Evolutionary conservation across 2,329 filamentous ascomycete species (phyloP).

Genomic region (Alternaria novae-zelandiae): DNA sequence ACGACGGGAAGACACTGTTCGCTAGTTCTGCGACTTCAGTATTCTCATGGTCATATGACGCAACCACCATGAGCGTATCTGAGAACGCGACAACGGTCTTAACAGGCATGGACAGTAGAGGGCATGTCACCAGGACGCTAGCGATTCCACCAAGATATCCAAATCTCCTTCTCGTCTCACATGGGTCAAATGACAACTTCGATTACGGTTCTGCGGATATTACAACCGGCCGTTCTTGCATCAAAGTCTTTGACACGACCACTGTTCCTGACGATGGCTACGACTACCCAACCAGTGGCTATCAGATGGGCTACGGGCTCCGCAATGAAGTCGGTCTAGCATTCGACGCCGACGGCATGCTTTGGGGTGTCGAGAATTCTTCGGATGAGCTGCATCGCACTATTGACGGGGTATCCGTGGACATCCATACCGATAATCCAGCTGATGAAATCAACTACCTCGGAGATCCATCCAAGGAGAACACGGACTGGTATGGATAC

Average conservation of each 20-base stretch:
- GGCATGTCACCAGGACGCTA: slow-evolving; percentile 37
- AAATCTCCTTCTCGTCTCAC: slow-evolving; percentile 65
- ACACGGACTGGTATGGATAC: slow-evolving; percentile 69
- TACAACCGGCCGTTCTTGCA: slow-evolving; percentile 64
- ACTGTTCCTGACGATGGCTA: slow-evolving; percentile 32
- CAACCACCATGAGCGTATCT: slow-evolving; percentile 40
- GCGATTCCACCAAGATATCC: slow-evolving; percentile 41
- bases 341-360: slow-evolving; percentile 34
- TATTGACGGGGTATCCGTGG: slow-evolving; percentile 55
- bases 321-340: slow-evolving; percentile 72
- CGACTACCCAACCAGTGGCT: slow-evolving; percentile 58
- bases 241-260: slow-evolving; percentile 64
- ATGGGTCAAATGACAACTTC: slow-evolving; percentile 68
- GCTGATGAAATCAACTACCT: slow-evolving; percentile 77
- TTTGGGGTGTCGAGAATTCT: slow-evolving; percentile 68
- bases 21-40: slow-evolving; percentile 37
- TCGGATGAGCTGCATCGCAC: slow-evolving; percentile 66
- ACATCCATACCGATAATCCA: slow-evolving; percentile 71
- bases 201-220: slow-evolving; percentile 61
- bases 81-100: slow-evolving; percentile 23
- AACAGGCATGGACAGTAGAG: slow-evolving; percentile 34
- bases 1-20: slow-evolving; percentile 39
- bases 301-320: slow-evolving; percentile 67
- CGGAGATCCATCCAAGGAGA: slow-evolving; percentile 55
- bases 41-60: slow-evolving; percentile 36